Percentiles rank a stretch among this genome's conserved stretches.
Conservation (phyloP, 1,284 basidiomycete species). For the Heterobasidion irregulare region DNA sequence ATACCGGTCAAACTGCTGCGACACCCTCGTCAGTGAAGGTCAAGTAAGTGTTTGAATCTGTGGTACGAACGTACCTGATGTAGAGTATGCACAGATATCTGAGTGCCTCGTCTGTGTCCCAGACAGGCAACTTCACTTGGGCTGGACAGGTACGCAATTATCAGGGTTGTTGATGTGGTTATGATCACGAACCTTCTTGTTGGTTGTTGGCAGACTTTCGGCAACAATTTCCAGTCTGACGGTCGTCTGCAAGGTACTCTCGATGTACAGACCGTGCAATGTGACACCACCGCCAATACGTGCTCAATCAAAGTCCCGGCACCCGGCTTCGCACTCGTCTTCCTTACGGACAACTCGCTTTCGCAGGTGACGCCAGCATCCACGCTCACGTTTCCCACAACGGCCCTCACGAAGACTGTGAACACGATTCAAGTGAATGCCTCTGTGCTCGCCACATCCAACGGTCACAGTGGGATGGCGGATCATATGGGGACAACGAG, state of each 20-base stretch:
- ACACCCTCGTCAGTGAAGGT: slow-evolving; percentile 40
- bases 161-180: neutral
- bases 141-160: slow-evolving; percentile 36
- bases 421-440: slow-evolving; percentile 20
- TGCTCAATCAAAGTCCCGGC: slow-evolving; percentile 43
- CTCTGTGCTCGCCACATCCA: slow-evolving; percentile 35
- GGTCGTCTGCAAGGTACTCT: slow-evolving; percentile 36
- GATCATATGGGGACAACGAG: slow-evolving; percentile 37
- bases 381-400: slow-evolving; percentile 32
- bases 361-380: slow-evolving; percentile 21
- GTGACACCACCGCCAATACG: slow-evolving; percentile 29
- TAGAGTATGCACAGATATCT: slow-evolving; percentile 33
- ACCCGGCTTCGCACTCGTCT: slow-evolving; percentile 47
- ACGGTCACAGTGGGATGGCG: slow-evolving; percentile 35
- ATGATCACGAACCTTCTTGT: neutral
- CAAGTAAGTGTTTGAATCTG: slow-evolving; percentile 31
- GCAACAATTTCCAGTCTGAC: slow-evolving; percentile 30
- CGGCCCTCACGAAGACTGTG: slow-evolving; percentile 16
- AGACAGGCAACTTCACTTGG: slow-evolving; percentile 71
- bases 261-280: slow-evolving; percentile 31
- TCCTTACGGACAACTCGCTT: slow-evolving; percentile 33
- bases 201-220: slow-evolving; percentile 26
- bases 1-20: slow-evolving; percentile 23
- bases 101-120: slow-evolving; percentile 40
- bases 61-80: slow-evolving; percentile 1